Percentiles rank a stretch among this genome's conserved stretches.
Evolutionary conservation across 768 basidiomycete species (phyloP).

Genomic region (Mycena amicta): DNA sequence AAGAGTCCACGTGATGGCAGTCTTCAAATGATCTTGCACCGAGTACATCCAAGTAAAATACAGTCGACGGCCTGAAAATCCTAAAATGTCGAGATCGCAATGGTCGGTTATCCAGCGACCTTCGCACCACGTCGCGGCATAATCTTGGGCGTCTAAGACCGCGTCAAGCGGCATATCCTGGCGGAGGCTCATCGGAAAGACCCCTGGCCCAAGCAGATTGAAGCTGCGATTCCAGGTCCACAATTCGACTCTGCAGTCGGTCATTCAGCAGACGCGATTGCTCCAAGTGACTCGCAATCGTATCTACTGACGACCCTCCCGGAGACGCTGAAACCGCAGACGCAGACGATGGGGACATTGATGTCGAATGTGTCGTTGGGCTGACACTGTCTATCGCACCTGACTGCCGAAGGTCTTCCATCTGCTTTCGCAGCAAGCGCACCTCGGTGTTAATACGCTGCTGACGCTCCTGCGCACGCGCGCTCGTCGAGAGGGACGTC

Average conservation of each 20-base stretch:
- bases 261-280: background rate
- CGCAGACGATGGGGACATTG: background rate
- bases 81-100: too few species aligned
- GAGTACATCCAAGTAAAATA: too few species aligned
- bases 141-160: background rate
- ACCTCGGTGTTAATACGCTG: background rate
- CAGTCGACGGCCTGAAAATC: too few species aligned
- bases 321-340: background rate
- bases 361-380: background rate
- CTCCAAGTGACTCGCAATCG: background rate
- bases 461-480: background rate
- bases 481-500: background rate
- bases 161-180: conserved; percentile 9
- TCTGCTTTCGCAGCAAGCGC: background rate
- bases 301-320: background rate
- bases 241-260: conserved; percentile 9
- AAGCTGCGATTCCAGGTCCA: conserved; percentile 8
- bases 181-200: conserved; percentile 18
- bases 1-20: background rate
- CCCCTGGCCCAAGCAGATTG: conserved; percentile 16
- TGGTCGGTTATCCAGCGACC: too few species aligned
- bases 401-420: background rate
- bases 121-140: background rate
- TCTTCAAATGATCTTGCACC: too few species aligned
- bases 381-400: background rate